Percentiles rank a stretch among this genome's conserved stretches.
Conservation (phyloP, 495 filamentous ascomycete species). For the Tuber brumale region DNA sequence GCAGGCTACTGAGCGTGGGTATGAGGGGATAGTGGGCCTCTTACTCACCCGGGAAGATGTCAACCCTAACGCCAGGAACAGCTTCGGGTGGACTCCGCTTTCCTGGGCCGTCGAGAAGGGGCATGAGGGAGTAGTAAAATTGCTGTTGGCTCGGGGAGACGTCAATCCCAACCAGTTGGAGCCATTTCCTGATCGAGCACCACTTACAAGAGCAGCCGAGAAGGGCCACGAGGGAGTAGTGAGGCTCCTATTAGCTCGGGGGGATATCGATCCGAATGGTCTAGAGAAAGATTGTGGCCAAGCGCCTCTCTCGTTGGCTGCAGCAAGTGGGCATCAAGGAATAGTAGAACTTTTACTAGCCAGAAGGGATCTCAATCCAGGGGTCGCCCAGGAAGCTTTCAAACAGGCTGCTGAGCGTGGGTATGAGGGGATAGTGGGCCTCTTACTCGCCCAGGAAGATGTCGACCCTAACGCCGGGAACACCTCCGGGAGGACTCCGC, state of each 20-base stretch:
- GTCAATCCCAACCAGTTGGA: conserved; percentile 17
- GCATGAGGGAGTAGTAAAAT: conserved; percentile 35
- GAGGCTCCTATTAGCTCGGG: conserved; percentile 30
- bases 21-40: conserved; percentile 39
- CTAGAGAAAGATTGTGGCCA: conserved; percentile 31
- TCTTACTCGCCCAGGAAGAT: conserved; percentile 26
- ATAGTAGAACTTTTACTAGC: conserved; percentile 36
- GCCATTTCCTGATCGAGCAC: conserved; percentile 24
- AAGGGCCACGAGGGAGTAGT: conserved; percentile 38
- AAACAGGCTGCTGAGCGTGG: conserved; percentile 36
- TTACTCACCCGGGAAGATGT: conserved; percentile 24
- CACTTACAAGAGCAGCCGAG: conserved; percentile 41
- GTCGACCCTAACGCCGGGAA: conserved; percentile 11
- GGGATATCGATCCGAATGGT: conserved; percentile 17
- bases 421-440: conserved; percentile 38
- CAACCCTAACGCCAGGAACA: conserved; percentile 5
- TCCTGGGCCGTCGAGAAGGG: conserved; percentile 40
- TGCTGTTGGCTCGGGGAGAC: conserved; percentile 24
- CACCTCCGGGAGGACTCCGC: conserved; percentile 31
- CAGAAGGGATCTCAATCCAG: not conserved
- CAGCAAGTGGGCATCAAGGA: conserved; percentile 42
- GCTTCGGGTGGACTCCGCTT: conserved; percentile 35
- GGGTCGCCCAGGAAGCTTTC: conserved; percentile 18
- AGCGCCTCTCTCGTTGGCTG: conserved; percentile 45
- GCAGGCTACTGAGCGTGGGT: conserved; percentile 35